Conservation (phyloP, 768 basidiomycete species). For the Amanita molliuscula region DNA sequence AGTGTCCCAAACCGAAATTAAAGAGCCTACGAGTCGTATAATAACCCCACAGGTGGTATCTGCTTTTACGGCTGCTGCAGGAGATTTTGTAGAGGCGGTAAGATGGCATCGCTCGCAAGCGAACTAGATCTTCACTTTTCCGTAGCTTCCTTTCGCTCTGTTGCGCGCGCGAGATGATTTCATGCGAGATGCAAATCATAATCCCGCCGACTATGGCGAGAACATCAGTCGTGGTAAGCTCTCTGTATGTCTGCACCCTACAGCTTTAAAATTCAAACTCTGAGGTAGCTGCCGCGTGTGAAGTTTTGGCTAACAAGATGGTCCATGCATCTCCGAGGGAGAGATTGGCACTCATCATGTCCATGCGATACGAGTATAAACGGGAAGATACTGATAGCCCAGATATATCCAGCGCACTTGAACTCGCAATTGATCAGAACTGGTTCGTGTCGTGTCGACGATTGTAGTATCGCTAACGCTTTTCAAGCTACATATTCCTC, state of each 20-base stretch:
- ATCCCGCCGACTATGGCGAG: slow-evolving; percentile 83
- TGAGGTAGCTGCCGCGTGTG: slow-evolving; percentile 62
- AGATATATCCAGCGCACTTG: slow-evolving; percentile 67
- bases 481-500: slow-evolving; percentile 62
- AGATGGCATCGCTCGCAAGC: slow-evolving; percentile 13
- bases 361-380: slow-evolving; percentile 60
- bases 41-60: slow-evolving; percentile 74
- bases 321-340: slow-evolving; percentile 62
- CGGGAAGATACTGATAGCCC: slow-evolving; percentile 71
- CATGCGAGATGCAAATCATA: slow-evolving; percentile 68
- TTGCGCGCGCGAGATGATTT: slow-evolving; percentile 73
- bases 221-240: slow-evolving; percentile 65
- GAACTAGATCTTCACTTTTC: neutral
- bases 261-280: neutral
- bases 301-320: slow-evolving; percentile 73
- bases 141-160: slow-evolving; percentile 73
- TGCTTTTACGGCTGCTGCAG: slow-evolving; percentile 72
- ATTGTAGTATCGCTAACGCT: neutral
- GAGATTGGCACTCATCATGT: slow-evolving; percentile 60
- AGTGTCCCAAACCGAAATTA: slow-evolving; percentile 55
- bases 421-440: slow-evolving; percentile 87
- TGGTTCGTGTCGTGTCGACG: slow-evolving; percentile 36
- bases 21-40: slow-evolving; percentile 70
- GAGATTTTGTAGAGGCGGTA: slow-evolving; percentile 82
- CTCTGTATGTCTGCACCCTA: neutral